phyloP scores from a whole-genome alignment of 345 rosid genomes.

The Eucalyptus regnans region DNA sequence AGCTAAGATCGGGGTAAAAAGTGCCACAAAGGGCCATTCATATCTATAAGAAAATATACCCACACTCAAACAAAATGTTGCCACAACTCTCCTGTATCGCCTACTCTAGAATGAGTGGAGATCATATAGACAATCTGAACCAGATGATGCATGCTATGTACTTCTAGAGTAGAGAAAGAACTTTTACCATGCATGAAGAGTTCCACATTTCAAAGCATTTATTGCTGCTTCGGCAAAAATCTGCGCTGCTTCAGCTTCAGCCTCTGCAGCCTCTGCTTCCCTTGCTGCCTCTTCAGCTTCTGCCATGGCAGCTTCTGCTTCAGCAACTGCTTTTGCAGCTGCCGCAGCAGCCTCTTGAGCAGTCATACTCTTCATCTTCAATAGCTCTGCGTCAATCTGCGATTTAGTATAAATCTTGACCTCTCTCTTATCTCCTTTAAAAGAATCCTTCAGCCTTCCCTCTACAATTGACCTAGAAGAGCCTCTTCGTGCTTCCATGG shows the following conservation, averaged over 20 bases:
- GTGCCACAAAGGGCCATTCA: not conserved
- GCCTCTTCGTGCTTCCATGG: constrained; percentile 30
- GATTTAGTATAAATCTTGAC: constrained; percentile 33
- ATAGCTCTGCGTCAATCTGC: constrained; percentile 43
- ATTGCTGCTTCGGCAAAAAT: constrained; percentile 54
- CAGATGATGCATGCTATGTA: not conserved
- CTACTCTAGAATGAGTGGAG: not conserved
- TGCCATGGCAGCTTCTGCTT: constrained; percentile 86
- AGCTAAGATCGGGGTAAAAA: not conserved
- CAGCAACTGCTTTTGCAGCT: constrained; percentile 91
- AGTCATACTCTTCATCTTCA: constrained; percentile 71
- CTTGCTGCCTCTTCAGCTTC: constrained; percentile 97
- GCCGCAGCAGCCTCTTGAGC: constrained; percentile 87
- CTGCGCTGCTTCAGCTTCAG: constrained; percentile 94
- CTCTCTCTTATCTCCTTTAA: constrained; percentile 28
- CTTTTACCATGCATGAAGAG: not conserved
- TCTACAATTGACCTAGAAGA: constrained; percentile 32
- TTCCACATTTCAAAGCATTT: constrained; percentile 1
- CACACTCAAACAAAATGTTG: not conserved
- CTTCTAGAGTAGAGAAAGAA: not conserved
- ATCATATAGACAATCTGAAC: not conserved
- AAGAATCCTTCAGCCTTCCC: constrained; percentile 40
- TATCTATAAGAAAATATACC: not conserved
- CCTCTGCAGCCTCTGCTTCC: constrained; percentile 93
- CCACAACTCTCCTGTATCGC: not conserved